Base-by-base conservation (phyloP, 2,329 filamentous ascomycete genomes). In the Aureobasidium namibiae region DNA sequence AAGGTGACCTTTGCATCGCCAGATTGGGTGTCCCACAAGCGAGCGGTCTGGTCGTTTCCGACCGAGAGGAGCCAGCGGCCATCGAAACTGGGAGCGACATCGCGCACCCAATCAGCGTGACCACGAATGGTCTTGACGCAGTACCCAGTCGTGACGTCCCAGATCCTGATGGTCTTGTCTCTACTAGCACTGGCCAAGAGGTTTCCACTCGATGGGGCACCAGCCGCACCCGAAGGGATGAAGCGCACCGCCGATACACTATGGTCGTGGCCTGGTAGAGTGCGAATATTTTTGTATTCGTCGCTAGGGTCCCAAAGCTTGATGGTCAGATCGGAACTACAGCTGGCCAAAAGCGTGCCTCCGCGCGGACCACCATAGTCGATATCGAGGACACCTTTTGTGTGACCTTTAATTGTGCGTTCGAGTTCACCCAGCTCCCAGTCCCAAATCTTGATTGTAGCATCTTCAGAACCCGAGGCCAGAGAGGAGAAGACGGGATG, bases 391-490 rank as follows among this genome's bases (percentile, higher is more conserved):
- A 96, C 90, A 3, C 90, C 84, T 69, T 89, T 91, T 5, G 91
- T 96, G 69, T 96, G 92, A 1, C 90, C 91, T 70, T 96, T 96
- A 60, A 96, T 82, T 0, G 92, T 96, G 63, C 87, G 80, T 72
- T 96, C 92, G 4, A 95, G 79, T 73, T 96, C 92, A 49, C 92
- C 92, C 24, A 95, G 76, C 68, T 96, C 92, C 88, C 91, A 96
- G 69, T 96, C 92, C 92, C 92, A 96, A 59, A 96, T 92, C 69
- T 96, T 96, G 72, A 97, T 95, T 8, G 89, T 95, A 58, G 84
- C 89, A 72, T 96, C 92, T 71, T 96, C 92, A 9, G 91, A 95
- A 16, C 89, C 92, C 0, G 90, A 94, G 10, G 92, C 92, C 23
- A 96, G 79, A 5, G 89, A 92, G 10, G 90, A 92, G 74, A 95